phyloP scores from a whole-genome alignment of 257 asterid genomes.

The Jaltomata sinuosa region DNA sequence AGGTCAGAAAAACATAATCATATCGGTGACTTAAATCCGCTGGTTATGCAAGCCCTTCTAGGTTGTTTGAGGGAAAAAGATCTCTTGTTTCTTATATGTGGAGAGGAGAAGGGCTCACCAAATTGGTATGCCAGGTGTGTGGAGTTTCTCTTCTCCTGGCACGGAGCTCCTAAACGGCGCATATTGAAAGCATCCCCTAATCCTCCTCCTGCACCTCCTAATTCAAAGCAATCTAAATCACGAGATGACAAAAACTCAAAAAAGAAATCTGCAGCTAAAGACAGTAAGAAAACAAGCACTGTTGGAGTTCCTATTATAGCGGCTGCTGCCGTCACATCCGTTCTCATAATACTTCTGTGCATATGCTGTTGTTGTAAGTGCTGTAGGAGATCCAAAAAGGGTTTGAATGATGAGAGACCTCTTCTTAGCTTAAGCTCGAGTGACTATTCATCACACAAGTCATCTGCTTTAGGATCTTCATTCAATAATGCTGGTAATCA shows the following conservation, averaged over 20 bases:
- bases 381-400: constrained; percentile 36
- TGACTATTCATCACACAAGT: constrained; percentile 55
- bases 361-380: constrained; percentile 41
- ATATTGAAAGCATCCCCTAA: constrained; percentile 34
- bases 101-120: constrained; percentile 28
- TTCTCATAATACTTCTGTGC: constrained; percentile 44
- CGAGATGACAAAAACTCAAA: constrained; percentile 14
- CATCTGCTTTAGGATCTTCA: constrained; percentile 32
- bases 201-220: constrained; percentile 31
- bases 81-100: constrained; percentile 18
- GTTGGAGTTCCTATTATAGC: constrained; percentile 53
- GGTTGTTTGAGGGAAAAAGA: constrained; percentile 44
- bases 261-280: constrained; percentile 21
- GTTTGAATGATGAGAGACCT: constrained; percentile 73
- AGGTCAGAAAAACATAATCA: constrained; percentile 16
- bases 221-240: constrained; percentile 38
- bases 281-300: constrained; percentile 19
- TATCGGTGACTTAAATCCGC: constrained; percentile 28
- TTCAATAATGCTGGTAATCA: constrained; percentile 29
- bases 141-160: constrained; percentile 25
- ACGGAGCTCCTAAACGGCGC: constrained; percentile 36
- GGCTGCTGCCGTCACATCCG: constrained; percentile 49
- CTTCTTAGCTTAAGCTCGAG: constrained; percentile 84
- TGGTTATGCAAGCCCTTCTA: constrained; percentile 38
- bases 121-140: constrained; percentile 35